A percentile compares a stretch with the other conserved stretches of the same genome.
Evolutionary conservation across 2,329 filamentous ascomycete genomes (phyloP).

Genomic region (Microascus cirrosus): DNA sequence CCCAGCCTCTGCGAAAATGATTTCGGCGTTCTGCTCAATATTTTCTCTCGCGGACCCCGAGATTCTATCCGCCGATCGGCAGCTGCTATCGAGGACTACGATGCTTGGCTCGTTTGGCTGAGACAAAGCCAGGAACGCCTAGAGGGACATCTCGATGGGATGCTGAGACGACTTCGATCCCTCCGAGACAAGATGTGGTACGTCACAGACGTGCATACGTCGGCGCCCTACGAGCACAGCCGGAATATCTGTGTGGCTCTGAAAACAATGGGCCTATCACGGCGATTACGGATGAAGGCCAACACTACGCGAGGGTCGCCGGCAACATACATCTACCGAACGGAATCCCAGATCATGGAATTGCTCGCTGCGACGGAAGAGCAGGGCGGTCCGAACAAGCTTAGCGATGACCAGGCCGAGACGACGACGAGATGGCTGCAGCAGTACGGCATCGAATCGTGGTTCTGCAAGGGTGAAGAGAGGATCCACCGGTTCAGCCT

Average conservation of each 20-base stretch:
- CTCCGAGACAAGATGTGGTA: constrained; percentile 99
- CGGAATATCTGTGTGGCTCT: constrained; percentile 77
- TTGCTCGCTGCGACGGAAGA: constrained; percentile 72
- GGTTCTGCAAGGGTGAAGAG: constrained; percentile 86
- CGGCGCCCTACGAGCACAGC: constrained; percentile 76
- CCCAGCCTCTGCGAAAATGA: constrained; percentile 54
- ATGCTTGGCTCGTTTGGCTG: constrained; percentile 73
- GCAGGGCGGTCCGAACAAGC: constrained; percentile 85
- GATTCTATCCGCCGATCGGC: constrained; percentile 60
- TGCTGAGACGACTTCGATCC: constrained; percentile 62
- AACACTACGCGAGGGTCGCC: constrained; percentile 34
- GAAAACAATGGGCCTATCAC: constrained; percentile 74
- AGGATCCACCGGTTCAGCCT: constrained; percentile 87
- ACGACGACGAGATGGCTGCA: constrained; percentile 75
- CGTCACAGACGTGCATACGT: constrained; percentile 84
- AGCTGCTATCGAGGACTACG: constrained; percentile 65
- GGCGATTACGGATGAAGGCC: constrained; percentile 38
- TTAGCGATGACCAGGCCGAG: constrained; percentile 90
- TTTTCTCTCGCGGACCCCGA: constrained; percentile 61
- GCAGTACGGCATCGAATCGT: constrained; percentile 70
- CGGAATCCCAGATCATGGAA: constrained; percentile 77
- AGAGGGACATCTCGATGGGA: constrained; percentile 60
- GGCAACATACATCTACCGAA: constrained; percentile 62
- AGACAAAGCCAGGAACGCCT: constrained; percentile 73
- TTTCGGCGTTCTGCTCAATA: constrained; percentile 59